Evolutionary conservation across 192 early-diverging fungal genomes (phyloP).

Genomic region (Mortierella hygrophila): DNA sequence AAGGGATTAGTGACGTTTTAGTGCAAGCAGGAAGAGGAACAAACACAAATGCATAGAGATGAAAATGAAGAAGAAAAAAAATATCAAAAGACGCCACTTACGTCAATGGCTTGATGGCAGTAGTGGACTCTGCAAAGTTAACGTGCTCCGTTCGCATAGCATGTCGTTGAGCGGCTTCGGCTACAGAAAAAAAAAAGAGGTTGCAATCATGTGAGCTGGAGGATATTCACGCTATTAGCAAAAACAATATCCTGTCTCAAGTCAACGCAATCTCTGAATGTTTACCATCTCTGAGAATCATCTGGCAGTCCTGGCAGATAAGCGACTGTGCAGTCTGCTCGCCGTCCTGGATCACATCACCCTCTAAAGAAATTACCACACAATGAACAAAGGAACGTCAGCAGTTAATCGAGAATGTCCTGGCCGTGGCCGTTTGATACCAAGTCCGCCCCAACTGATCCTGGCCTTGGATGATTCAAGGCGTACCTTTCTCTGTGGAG

Average conservation of each 20-base stretch:
- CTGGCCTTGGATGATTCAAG: neutral
- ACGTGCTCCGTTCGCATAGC: constrained; percentile 78
- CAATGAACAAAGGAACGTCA: neutral
- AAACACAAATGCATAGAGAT: too few species aligned
- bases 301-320: constrained; percentile 85
- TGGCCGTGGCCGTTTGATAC: neutral
- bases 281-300: constrained; percentile 80
- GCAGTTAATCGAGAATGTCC: neutral
- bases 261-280: neutral
- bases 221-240: neutral
- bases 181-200: constrained; percentile 41
- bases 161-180: constrained; percentile 80
- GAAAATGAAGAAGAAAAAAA: neutral
- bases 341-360: constrained; percentile 74
- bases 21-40: too few species aligned
- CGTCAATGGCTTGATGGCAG: constrained; percentile 82
- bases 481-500: constrained; percentile 41
- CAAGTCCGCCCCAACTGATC: too few species aligned
- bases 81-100: neutral
- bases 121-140: constrained; percentile 83
- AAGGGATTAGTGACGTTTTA: too few species aligned
- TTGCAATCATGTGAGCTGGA: neutral
- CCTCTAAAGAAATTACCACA: constrained; percentile 51
- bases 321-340: constrained; percentile 85
- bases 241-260: neutral